Conservation (phyloP, 345 rosid genomes). For the Populus euphratica region DNA sequence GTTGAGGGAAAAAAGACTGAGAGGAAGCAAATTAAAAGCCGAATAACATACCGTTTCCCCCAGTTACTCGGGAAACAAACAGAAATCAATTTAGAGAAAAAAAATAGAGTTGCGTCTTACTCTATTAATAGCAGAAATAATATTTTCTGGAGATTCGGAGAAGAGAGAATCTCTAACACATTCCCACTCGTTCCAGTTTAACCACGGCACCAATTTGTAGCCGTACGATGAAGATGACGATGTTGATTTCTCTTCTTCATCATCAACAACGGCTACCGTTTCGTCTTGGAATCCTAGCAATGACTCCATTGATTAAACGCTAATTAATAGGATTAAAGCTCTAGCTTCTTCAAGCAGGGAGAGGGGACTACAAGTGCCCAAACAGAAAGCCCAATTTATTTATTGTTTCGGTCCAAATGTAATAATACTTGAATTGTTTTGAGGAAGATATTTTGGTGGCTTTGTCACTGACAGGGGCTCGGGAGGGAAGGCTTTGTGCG, state of each 20-base stretch:
- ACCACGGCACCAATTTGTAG: constrained; percentile 80
- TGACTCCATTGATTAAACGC: constrained; percentile 30
- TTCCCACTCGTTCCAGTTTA: constrained; percentile 94
- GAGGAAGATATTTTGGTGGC: neutral
- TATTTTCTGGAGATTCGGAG: constrained; percentile 54
- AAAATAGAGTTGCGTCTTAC: constrained; percentile 31
- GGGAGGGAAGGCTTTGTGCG: neutral
- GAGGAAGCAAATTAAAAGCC: no score
- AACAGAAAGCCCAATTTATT: neutral
- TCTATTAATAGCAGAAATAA: constrained; percentile 58
- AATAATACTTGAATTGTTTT: no score
- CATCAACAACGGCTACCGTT: constrained; percentile 25
- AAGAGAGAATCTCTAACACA: constrained; percentile 69
- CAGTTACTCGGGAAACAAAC: neutral
- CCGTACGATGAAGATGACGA: constrained; percentile 30
- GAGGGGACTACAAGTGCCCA: neutral
- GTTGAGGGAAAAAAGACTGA: no score
- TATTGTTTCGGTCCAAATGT: neutral
- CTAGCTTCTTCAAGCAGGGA: neutral
- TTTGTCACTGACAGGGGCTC: neutral
- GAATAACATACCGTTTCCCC: neutral
- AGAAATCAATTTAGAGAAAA: neutral
- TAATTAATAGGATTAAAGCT: no score
- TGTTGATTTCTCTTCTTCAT: constrained; percentile 14
- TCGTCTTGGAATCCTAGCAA: constrained; percentile 41